Base-by-base conservation (phyloP, 257 asterid species). In the Salvia splendens region DNA sequence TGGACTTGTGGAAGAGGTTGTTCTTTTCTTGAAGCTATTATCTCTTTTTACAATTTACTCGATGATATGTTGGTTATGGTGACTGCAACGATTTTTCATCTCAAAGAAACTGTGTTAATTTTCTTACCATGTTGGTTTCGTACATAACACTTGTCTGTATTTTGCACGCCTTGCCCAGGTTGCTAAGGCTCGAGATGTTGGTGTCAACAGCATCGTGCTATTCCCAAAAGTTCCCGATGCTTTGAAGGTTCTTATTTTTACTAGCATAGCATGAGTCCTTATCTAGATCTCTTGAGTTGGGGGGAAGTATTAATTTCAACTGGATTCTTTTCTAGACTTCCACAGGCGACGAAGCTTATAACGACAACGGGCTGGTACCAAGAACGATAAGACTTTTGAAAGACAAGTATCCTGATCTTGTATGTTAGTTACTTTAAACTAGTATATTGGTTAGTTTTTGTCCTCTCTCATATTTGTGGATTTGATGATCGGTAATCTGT, bases 211-310 rank as follows among this genome's bases (percentile, higher is more conserved):
- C 82, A 78, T 94, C 53, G 96, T 94, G 77, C 96, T 93, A 61
- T 93, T 93, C 78, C 99, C 99, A 3, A 93, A 93, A 88, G 84
- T 90, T 60, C 99, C 99, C 3, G 97, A 93, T 78, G 96, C 92
- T 73, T 81, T 93, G 41, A 93, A 90, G 99, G 99, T 93, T 67
- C 75, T 76, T 52, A 48, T 42, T 16, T 36, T 16, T 50, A 33
- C 53, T 50, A 75, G 35, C 12, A 52, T 60, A 46, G 64, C 11
- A 49, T 64, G 42, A 59, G 20, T 30, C 15, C 3, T 38, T 62
- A 63, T 52, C 56, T 32, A 20, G 16, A 67, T 51, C 24, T 45
- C 3, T 32, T 48, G 46, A 53, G 12, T 61, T 33, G 5, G 16
- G 47, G 57, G 47, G 54, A 36, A 54, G 42, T 48, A 9, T 46